phyloP scores from a whole-genome alignment of 169 alveolate species.

The Eimeria acervulina region DNA sequence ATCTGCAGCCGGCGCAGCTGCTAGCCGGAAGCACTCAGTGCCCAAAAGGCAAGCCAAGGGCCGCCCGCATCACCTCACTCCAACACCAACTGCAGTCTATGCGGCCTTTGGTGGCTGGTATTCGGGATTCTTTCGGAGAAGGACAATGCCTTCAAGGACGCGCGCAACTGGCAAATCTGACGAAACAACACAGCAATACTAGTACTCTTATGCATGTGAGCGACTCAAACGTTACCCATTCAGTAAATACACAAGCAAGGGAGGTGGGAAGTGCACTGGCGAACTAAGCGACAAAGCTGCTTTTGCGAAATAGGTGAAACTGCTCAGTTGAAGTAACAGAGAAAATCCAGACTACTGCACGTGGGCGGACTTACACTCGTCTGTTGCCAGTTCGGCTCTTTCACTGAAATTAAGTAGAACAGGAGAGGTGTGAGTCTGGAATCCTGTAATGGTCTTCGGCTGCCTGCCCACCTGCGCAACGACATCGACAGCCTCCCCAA shows the following conservation, averaged over 20 bases:
- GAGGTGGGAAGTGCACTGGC: not conserved
- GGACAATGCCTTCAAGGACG: slow-evolving; percentile 86
- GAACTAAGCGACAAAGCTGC: not conserved
- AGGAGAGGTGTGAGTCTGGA: slow-evolving; percentile 99
- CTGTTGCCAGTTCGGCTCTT: slow-evolving; percentile 88
- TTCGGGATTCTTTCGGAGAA: slow-evolving; percentile 86
- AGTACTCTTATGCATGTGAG: not conserved
- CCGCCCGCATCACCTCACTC: not conserved
- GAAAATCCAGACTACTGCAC: not conserved
- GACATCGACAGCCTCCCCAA: slow-evolving; percentile 96
- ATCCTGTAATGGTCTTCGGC: slow-evolving; percentile 89
- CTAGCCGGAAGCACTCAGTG: slow-evolving; percentile 4
- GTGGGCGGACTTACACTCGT: slow-evolving; percentile 82
- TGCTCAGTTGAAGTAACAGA: not conserved
- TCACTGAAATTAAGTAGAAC: slow-evolving; percentile 90
- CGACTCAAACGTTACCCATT: not conserved
- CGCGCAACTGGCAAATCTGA: slow-evolving; percentile 81
- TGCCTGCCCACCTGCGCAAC: slow-evolving; percentile 95
- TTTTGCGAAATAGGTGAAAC: not conserved
- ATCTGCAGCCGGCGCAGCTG: not conserved
- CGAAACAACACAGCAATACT: not conserved
- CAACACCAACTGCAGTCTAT: slow-evolving; percentile 6
- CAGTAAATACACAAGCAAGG: not conserved
- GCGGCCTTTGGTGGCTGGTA: slow-evolving; percentile 83
- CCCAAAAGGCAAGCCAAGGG: not conserved